phyloP scores from a whole-genome alignment of 257 asterid species.

The Plectranthus barbatus region DNA sequence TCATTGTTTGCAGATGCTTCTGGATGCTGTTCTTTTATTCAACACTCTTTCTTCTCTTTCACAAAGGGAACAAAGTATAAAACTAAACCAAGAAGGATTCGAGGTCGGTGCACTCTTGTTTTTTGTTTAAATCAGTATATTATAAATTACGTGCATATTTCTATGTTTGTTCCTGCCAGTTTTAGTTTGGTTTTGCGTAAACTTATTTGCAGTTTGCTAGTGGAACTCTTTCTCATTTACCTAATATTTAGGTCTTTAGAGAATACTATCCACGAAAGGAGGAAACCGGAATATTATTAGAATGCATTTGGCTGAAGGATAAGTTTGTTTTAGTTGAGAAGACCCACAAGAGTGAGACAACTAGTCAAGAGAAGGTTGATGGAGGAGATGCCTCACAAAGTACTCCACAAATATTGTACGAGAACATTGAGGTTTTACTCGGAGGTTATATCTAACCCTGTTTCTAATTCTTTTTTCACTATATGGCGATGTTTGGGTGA shows the following conservation, averaged over 20 bases:
- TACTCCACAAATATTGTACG: slow-evolving; percentile 41
- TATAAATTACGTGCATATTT: not conserved
- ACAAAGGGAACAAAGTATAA: slow-evolving; percentile 61
- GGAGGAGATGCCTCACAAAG: slow-evolving; percentile 18
- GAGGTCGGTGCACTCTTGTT: slow-evolving; percentile 40
- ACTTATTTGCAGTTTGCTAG: slow-evolving; percentile 10
- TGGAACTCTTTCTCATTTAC: slow-evolving; percentile 7
- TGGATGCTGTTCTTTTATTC: slow-evolving; percentile 61
- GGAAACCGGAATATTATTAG: slow-evolving; percentile 33
- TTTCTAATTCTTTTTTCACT: not conserved
- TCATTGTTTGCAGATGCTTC: slow-evolving; percentile 50
- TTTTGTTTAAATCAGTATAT: not conserved
- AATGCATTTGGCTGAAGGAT: slow-evolving; percentile 69
- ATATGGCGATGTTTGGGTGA: not conserved
- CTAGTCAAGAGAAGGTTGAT: slow-evolving; percentile 30
- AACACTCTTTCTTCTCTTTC: slow-evolving; percentile 56
- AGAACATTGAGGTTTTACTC: slow-evolving; percentile 56
- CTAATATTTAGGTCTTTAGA: slow-evolving; percentile 51
- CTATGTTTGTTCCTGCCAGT: not conserved
- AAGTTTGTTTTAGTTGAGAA: slow-evolving; percentile 56
- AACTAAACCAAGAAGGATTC: slow-evolving; percentile 63
- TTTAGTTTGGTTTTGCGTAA: not conserved
- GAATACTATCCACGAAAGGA: slow-evolving; percentile 72
- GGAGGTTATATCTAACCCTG: slow-evolving; percentile 48
- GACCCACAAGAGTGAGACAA: slow-evolving; percentile 28